These are phyloP conservation scores for Globisporangium nagaii DNA, from an alignment of 352 stramenopile species.

Conservation along the genomic window DNA sequence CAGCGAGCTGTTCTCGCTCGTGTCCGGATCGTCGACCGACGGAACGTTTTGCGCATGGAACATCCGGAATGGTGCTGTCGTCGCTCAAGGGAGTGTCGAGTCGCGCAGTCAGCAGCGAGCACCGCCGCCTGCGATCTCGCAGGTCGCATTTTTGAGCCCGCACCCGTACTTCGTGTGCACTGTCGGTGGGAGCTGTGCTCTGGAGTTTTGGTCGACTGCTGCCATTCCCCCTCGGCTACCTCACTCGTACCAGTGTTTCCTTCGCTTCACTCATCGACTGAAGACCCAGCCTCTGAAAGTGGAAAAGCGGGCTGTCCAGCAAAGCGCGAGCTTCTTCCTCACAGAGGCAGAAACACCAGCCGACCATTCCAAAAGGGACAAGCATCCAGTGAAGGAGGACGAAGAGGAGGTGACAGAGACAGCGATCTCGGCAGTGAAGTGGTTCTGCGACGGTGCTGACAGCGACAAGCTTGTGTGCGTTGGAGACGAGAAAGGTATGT, in stretches of 20 bases:
- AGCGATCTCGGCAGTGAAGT: constrained; percentile 18
- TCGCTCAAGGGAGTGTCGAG: constrained; percentile 14
- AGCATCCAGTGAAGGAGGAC: not conserved
- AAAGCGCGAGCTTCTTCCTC: constrained; percentile 7
- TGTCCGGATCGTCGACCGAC: constrained; percentile 26
- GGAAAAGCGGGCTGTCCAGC: constrained; percentile 1
- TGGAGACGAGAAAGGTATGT: constrained; percentile 38
- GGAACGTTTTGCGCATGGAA: constrained; percentile 47
- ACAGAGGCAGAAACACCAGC: constrained; percentile 5
- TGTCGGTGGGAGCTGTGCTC: constrained; percentile 16
- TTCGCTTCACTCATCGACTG: constrained; percentile 8
- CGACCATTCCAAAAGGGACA: not conserved
- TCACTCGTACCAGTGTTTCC: constrained; percentile 15
- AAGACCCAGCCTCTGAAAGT: not conserved
- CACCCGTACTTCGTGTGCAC: constrained; percentile 35
- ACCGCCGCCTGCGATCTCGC: constrained; percentile 7
- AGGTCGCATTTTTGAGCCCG: constrained; percentile 31
- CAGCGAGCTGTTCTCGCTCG: constrained; percentile 14
- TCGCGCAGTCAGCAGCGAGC: not conserved
- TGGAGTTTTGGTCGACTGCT: constrained; percentile 38
- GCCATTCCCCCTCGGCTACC: constrained; percentile 19
- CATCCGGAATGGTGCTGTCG: constrained; percentile 25
- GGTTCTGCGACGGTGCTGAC: constrained; percentile 17
- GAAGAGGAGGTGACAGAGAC: not conserved
- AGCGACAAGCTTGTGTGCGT: constrained; percentile 26